Evolutionary conservation across 805 yeast genomes (phyloP).

Genomic region (Yarrowia bubula): DNA sequence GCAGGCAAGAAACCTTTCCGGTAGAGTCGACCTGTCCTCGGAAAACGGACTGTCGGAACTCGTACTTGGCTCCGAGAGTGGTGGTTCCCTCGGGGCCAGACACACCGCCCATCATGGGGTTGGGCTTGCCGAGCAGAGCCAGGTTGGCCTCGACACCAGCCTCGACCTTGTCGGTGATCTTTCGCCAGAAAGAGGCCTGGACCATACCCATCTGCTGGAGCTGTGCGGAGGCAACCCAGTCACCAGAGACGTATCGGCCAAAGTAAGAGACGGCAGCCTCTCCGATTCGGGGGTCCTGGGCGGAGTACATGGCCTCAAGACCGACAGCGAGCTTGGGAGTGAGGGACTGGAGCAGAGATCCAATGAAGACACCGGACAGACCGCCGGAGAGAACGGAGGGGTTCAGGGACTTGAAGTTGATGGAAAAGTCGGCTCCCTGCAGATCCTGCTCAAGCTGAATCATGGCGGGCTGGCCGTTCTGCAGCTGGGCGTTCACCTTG

Average conservation of each 20-base stretch:
- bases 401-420: constrained; percentile 87
- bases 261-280: constrained; percentile 88
- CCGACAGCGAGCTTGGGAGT: constrained; percentile 84
- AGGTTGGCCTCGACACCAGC: constrained; percentile 40
- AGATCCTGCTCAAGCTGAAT: constrained; percentile 94
- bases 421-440: constrained; percentile 82
- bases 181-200: constrained; percentile 89
- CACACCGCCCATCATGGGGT: constrained; percentile 68
- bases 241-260: constrained; percentile 81
- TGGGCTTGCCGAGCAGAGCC: constrained; percentile 34
- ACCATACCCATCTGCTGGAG: constrained; percentile 89
- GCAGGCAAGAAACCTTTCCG: constrained; percentile 86
- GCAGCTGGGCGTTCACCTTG: constrained; percentile 83
- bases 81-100: constrained; percentile 88
- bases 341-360: constrained; percentile 83
- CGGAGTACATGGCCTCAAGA: constrained; percentile 84
- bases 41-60: constrained; percentile 92
- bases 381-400: constrained; percentile 74
- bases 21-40: constrained; percentile 90
- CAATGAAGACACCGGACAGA: constrained; percentile 90
- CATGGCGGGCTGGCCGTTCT: constrained; percentile 88
- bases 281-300: constrained; percentile 56
- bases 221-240: constrained; percentile 94
- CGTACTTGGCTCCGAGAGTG: constrained; percentile 94
- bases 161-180: constrained; percentile 87